Evolutionary conservation across 192 early-diverging fungal species (phyloP), one percentile per base, ranked within the genome.

Genomic region (Mortierella hygrophila): DNA sequence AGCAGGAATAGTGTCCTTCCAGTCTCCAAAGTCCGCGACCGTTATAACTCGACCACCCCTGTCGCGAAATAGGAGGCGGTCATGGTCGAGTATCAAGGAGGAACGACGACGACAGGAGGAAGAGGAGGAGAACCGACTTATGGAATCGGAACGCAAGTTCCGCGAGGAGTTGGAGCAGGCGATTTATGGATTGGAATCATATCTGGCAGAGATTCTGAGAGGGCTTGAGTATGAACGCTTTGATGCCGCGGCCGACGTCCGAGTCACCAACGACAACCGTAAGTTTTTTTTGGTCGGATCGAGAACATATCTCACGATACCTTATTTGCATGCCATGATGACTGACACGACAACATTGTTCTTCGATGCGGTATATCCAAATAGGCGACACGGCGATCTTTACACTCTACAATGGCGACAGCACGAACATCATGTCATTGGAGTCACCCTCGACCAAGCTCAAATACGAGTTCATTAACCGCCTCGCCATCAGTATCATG

Each of bases 371-470:
- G 10, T 49, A 15, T 26, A 52, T 47, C n/a, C 26, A 37, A 47
- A 23, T 46, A 85, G 83, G 55, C n/a, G 69, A 75, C 70, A 74
- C 74, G 21, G 83, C 75, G 0, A 75, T 85, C 40, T 86, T 86
- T 63, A 74, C 75, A 13, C 70, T 86, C 20, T 10, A 37, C 5
- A 80, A 81, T 63, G 75, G 79, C 6, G 84, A 86, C 44, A 52
- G 72, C 32, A 86, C 84, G 8, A 86, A 81, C 23, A 21, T 69
- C 26, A 86, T 86, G 84, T 75, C 72, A 40, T 76, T 86, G n/a
- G 84, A 86, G 42, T 86, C 84, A 6, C 84, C 84, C 49, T 77
- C 74, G 21, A 70, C 37, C 0, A 86, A 86, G 47, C 84, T 86
- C 32, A 86, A 86, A 72, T 54, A 35, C 68, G 84, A 86, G 68